A percentile compares a stretch with the other conserved stretches of the same genome.
These are phyloP conservation scores for Panaeolus papilionaceus DNA, from an alignment of 768 basidiomycete genomes.

Conservation along the genomic window DNA sequence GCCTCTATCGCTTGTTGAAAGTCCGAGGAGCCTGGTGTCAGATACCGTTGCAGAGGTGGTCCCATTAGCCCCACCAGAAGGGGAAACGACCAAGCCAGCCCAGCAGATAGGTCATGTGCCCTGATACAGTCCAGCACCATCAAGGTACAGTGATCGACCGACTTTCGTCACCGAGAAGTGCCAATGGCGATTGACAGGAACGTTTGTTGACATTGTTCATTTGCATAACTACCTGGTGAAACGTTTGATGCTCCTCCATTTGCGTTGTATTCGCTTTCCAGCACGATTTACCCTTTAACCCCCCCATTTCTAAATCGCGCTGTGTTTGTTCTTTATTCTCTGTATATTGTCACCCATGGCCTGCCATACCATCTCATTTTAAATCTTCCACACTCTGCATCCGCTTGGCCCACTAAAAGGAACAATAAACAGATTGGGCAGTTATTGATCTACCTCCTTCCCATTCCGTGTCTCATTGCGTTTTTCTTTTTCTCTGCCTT, in stretches of 20 bases:
- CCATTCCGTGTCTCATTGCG: background rate
- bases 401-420: background rate
- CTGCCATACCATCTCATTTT: background rate
- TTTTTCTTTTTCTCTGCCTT: background rate
- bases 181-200: background rate
- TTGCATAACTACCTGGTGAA: background rate
- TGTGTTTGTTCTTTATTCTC: background rate
- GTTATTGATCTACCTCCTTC: background rate
- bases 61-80: background rate
- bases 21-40: constrained; percentile 17
- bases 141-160: background rate
- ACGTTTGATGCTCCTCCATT: background rate
- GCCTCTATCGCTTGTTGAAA: constrained; percentile 17
- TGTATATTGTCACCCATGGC: background rate
- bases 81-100: background rate
- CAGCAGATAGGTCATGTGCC: background rate
- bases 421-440: constrained; percentile 6
- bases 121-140: background rate
- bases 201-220: background rate
- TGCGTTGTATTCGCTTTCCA: background rate
- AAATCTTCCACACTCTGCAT: background rate
- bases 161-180: background rate
- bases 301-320: background rate
- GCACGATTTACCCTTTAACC: background rate
- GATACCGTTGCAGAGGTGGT: background rate